Base-by-base conservation (phyloP, 2,329 filamentous ascomycete genomes). In the Drechslera avenae region DNA sequence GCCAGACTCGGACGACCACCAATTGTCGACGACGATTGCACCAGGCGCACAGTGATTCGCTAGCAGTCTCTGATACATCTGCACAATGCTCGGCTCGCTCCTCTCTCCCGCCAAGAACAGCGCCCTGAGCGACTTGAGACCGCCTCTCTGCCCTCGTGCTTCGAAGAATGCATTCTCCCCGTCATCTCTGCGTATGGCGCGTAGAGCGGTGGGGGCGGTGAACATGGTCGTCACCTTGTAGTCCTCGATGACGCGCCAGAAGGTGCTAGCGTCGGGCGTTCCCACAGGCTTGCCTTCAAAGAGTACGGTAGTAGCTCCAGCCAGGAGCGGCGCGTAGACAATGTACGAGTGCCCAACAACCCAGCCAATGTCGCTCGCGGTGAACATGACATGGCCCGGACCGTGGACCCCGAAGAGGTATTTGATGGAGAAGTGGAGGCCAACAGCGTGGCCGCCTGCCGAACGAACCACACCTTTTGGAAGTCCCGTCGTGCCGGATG, bases 211-310 rank as follows among this genome's bases (percentile, higher is more conserved):
- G 0, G 92, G 92, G 0, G 92, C 93, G 0, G 92, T 96, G 69
- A 90, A 96, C 62, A 73, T 71, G 5, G 85, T 83, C 54, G 90
- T 95, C 46, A 95, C 91, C 64, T 87, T 87, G 78, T 97, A 88
- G 63, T 95, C 89, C 59, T 91, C 87, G 3, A 95, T 49, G 14
- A 96, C 84, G 2, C 91, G 81, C 92, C 92, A 97, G 70, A 97
- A 94, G 0, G 88, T 88, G 5, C 90, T 88, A 0, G 91, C 89
- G 63, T 96, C 86, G 0, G 92, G 92, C 0, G 91, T 96, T 4
- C 91, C 91, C 10, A 96, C 81, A 0, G 92, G 92, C 61, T 97
- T 97, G n/a, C 92, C 93, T 75, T 97, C 92, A 71, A 91, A 97
- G 0, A 97, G 79, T 1, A 97, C 84, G 0, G 91, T 96, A 1